phyloP scores from a whole-genome alignment of 345 rosid genomes.

The Iberis pinnata region DNA sequence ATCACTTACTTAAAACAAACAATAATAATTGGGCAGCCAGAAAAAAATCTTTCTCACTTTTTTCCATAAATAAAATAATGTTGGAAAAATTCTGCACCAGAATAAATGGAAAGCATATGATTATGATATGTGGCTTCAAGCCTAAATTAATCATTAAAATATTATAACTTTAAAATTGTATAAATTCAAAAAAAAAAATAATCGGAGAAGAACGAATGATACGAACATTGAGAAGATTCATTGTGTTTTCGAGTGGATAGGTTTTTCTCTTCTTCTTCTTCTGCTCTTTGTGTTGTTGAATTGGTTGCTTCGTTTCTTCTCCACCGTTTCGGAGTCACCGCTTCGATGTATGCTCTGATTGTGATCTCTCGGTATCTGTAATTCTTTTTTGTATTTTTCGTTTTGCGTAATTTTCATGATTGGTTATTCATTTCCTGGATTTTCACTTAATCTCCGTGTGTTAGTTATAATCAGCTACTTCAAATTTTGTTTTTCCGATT shows the following conservation, averaged over 20 bases:
- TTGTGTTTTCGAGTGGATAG: conserved; percentile 21
- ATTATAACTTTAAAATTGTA: too few relatives aligned
- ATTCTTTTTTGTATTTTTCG: background rate
- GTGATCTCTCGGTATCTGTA: conserved; percentile 20
- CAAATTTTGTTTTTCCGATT: background rate
- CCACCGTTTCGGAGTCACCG: conserved; percentile 11
- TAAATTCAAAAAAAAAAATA: background rate
- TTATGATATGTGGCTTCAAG: conserved; percentile 24
- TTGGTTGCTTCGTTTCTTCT: conserved; percentile 11
- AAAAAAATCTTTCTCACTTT: conserved; percentile 15
- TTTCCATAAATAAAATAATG: conserved; percentile 13
- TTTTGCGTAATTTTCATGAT: conserved; percentile 9
- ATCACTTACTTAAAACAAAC: background rate
- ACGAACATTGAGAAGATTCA: conserved; percentile 11
- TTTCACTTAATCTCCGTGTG: conserved; percentile 3
- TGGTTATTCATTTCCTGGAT: conserved; percentile 7
- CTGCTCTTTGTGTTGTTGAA: conserved; percentile 4
- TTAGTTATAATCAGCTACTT: conserved; percentile 1
- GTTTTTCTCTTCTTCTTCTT: conserved; percentile 15
- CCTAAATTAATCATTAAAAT: conserved; percentile 9
- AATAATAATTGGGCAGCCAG: conserved; percentile 11
- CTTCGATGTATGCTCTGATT: conserved; percentile 17
- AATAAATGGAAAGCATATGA: conserved; percentile 19
- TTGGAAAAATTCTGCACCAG: conserved; percentile 26
- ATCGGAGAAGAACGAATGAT: conserved; percentile 20